phyloP scores from a whole-genome alignment of 495 filamentous ascomycete species.

The Penicillium fimorum region DNA sequence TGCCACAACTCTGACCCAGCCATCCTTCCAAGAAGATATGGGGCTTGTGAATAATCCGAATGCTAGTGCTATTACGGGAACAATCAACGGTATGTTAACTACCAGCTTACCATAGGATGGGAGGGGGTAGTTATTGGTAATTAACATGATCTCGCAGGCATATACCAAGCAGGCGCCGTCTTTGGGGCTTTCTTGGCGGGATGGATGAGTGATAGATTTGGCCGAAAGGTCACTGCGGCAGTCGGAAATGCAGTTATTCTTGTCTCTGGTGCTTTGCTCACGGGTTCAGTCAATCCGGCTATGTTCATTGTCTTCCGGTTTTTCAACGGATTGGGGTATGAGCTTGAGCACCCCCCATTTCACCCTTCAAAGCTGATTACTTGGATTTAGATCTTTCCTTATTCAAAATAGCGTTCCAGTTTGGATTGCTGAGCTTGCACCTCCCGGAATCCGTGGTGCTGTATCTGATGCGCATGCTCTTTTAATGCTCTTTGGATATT shows the following conservation, averaged over 20 bases:
- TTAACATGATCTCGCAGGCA: not conserved
- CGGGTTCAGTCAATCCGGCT: not conserved
- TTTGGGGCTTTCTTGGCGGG: not conserved
- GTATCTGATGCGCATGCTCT: conserved; percentile 6
- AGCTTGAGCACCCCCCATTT: not conserved
- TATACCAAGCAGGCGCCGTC: not conserved
- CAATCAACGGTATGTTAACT: not conserved
- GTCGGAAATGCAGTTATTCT: not conserved
- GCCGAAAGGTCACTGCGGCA: not conserved
- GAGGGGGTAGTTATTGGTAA: no score
- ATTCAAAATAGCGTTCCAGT: conserved; percentile 6
- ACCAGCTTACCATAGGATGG: no score
- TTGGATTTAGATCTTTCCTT: not conserved
- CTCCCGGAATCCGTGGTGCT: conserved; percentile 3
- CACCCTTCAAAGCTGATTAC: no score
- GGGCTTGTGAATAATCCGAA: not conserved
- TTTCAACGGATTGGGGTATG: not conserved
- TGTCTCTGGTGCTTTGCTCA: not conserved
- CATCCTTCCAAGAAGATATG: not conserved
- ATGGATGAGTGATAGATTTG: not conserved
- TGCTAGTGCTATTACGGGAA: not conserved
- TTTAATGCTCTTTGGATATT: conserved; percentile 5
- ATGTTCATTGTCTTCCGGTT: conserved; percentile 1
- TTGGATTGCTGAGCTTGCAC: conserved; percentile 9
- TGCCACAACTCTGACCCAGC: conserved; percentile 3